A percentile compares a stretch with the other conserved stretches of the same genome.
These are phyloP conservation scores for Ceratocystis harringtonii DNA, from an alignment of 2,329 filamentous ascomycete species.

Conservation along the genomic window DNA sequence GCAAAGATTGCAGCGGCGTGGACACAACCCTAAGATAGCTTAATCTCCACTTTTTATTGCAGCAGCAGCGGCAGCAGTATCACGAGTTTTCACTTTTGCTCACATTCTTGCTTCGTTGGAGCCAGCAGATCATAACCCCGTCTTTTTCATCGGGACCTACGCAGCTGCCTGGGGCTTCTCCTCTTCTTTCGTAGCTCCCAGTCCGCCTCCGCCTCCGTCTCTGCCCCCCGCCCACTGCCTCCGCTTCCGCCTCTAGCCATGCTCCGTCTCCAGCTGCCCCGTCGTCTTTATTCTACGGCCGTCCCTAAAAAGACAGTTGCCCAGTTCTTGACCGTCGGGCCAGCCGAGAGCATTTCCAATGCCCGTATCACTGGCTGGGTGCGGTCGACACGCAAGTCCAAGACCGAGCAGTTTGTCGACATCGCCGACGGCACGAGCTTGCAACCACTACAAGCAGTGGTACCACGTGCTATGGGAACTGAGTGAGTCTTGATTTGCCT, in stretches of 20 bases:
- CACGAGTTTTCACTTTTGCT: too few species aligned
- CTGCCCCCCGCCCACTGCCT: not conserved
- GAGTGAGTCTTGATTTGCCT: constrained; percentile 42
- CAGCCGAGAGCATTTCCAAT: constrained; percentile 30
- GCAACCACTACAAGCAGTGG: constrained; percentile 62
- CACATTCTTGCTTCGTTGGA: too few species aligned
- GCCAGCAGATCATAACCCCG: too few species aligned
- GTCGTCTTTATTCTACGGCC: constrained; percentile 11
- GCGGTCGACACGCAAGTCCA: constrained; percentile 73
- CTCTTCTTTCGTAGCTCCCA: not conserved
- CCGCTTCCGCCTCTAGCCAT: not conserved
- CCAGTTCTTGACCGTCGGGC: constrained; percentile 40
- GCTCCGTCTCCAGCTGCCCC: not conserved
- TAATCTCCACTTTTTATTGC: too few species aligned
- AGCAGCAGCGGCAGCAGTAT: too few species aligned
- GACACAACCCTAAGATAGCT: too few species aligned
- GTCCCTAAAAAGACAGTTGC: constrained; percentile 31
- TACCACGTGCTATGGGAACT: constrained; percentile 55
- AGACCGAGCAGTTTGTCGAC: constrained; percentile 66
- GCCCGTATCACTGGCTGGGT: constrained; percentile 63
- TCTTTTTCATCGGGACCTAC: too few species aligned
- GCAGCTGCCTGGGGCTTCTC: too few species aligned
- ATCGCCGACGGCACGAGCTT: constrained; percentile 78
- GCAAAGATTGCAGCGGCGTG: too few species aligned
- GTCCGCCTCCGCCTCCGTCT: not conserved